Base-by-base conservation (phyloP, 768 basidiomycete genomes). In the Lactarius akahatsu region DNA sequence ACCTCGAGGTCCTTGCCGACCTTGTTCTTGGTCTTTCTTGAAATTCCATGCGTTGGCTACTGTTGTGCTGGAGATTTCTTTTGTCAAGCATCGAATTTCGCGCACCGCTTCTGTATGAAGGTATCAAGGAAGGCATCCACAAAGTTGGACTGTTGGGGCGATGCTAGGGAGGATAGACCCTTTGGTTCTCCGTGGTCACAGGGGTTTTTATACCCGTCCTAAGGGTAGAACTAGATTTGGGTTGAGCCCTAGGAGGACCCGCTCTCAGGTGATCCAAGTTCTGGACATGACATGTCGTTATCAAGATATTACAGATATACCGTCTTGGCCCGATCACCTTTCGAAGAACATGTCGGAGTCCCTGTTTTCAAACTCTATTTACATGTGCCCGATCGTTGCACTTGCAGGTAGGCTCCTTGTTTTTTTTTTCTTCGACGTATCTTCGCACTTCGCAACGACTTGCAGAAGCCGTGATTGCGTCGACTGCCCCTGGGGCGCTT, bases 281-380 rank as follows among this genome's bases (percentile, higher is more conserved):
- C 40, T 26, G n/a, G 54, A 55, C 34, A 45, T 36, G 54, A 43
- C 34, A 55, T 36, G 11, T 36, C 34, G 57, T 62, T 50, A 62
- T 66, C 38, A 47, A 40, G 34, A 62, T 62, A 34, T 52, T 16
- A 5, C n/a, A 15, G 34, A 62, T 62, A 41, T n/a, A n/a, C 13
- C 38, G 11, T 34, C 61, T 15, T 66, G 36, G 57, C 52, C 34
- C 26, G 47, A 23, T 40, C 38, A 47, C 58, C 16, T 62, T 62
- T 40, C 40, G 52, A 54, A 59, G 38, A 26, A 43, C 30, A 43
- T 11, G 58, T 61, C 65, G 61, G 65, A 66, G 65, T 66, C 65
- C 36, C 28, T 41, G 56, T 23, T 40, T 58, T 62, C 38, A 30
- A 62, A 66, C 61, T 43, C 55, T 62, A 58, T 66, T 45, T 6